Evolutionary conservation across 2,329 filamentous ascomycete species (phyloP).

Genomic region (Colletotrichum cordylinicola): DNA sequence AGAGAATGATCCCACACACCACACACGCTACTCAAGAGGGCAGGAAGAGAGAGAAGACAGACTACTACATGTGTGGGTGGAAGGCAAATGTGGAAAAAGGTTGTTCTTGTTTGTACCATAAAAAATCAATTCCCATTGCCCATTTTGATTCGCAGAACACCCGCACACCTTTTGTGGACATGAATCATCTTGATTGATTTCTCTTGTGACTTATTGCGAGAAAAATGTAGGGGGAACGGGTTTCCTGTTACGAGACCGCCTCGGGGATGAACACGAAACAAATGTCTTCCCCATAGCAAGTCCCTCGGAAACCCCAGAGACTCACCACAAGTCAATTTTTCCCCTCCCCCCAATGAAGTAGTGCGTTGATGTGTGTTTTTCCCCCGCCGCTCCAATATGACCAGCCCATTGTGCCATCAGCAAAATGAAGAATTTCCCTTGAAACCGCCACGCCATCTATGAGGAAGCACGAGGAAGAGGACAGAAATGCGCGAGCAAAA

Average conservation of each 20-base stretch:
- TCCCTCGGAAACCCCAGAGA: background rate
- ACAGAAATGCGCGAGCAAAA: slow-evolving; percentile 32
- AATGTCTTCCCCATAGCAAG: background rate
- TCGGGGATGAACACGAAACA: slow-evolving; percentile 4
- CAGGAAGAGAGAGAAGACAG: too few relatives aligned
- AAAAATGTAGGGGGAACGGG: background rate
- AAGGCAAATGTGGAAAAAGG: background rate
- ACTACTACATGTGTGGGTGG: background rate
- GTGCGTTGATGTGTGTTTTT: slow-evolving; percentile 13
- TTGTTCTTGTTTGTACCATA: slow-evolving; percentile 21
- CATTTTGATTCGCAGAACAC: background rate
- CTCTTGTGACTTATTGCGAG: slow-evolving; percentile 21
- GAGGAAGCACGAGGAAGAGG: slow-evolving; percentile 55
- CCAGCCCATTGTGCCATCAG: slow-evolving; percentile 49
- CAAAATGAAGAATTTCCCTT: slow-evolving; percentile 55
- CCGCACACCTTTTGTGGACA: slow-evolving; percentile 7
- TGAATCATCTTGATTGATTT: slow-evolving; percentile 23
- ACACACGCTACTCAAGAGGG: background rate
- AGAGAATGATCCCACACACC: background rate
- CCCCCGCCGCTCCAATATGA: slow-evolving; percentile 6
- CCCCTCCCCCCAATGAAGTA: slow-evolving; percentile 2
- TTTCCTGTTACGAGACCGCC: background rate
- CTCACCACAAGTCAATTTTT: background rate
- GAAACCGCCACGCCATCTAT: slow-evolving; percentile 61
- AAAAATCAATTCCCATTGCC: slow-evolving; percentile 10